phyloP scores from a whole-genome alignment of 257 asterid genomes.

The Nicotiana benthamiana region DNA sequence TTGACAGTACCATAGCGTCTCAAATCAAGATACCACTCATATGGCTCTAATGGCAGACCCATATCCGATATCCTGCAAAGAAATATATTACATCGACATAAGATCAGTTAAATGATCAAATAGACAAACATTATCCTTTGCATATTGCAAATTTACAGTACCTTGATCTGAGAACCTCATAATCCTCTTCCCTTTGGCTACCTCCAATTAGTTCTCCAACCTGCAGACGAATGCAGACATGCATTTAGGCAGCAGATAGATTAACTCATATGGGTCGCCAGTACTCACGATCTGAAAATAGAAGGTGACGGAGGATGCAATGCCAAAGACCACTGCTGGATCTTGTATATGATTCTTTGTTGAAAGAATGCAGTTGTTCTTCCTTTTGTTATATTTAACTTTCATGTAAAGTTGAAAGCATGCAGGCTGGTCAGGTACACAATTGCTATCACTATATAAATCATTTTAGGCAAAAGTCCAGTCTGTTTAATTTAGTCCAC shows the following conservation, averaged over 20 bases:
- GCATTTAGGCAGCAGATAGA: not conserved
- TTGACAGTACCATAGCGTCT: slow-evolving; percentile 75
- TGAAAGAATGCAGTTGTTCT: not conserved
- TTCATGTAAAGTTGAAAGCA: not conserved
- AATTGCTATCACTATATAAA: not conserved
- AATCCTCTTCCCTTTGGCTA: slow-evolving; percentile 96
- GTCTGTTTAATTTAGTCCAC: not conserved
- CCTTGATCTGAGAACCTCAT: slow-evolving; percentile 72
- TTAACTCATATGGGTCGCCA: too few relatives aligned
- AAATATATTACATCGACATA: too few relatives aligned
- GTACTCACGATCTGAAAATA: not conserved
- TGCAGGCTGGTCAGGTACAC: not conserved
- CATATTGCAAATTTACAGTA: slow-evolving; percentile 8
- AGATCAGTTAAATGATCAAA: too few relatives aligned
- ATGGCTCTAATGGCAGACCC: slow-evolving; percentile 79
- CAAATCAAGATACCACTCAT: slow-evolving; percentile 92
- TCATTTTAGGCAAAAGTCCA: not conserved
- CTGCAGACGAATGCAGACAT: slow-evolving; percentile 23
- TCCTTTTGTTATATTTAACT: not conserved
- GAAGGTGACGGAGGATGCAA: not conserved
- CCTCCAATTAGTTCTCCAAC: slow-evolving; percentile 99
- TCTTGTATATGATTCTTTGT: not conserved
- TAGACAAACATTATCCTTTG: too few relatives aligned
- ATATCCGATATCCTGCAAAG: slow-evolving; percentile 56
- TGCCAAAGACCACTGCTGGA: not conserved